Evolutionary conservation across 2,329 filamentous ascomycete species (phyloP).

Genomic region (Teratosphaeria gauchensis): DNA sequence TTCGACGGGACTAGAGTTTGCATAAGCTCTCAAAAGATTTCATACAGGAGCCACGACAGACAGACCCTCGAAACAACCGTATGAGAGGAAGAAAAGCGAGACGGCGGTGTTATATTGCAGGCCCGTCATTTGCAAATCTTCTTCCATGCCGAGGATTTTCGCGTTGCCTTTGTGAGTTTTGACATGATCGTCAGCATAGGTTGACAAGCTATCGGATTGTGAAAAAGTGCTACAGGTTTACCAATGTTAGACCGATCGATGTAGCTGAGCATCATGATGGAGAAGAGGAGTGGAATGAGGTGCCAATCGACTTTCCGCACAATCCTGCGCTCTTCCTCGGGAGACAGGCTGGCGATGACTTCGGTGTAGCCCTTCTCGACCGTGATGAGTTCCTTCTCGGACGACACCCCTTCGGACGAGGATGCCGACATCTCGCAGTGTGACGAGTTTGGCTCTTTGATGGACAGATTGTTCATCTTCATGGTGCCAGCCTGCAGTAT

Average conservation of each 20-base stretch:
- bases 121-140: slow-evolving; percentile 29
- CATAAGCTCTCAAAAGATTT: not conserved
- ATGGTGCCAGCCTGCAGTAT: too few relatives aligned
- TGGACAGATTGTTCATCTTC: too few relatives aligned
- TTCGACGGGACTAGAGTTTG: slow-evolving; percentile 29
- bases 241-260: slow-evolving; percentile 32
- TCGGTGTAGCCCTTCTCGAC: not conserved
- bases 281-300: not conserved
- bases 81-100: slow-evolving; percentile 37
- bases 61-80: slow-evolving; percentile 30
- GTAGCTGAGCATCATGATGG: slow-evolving; percentile 1
- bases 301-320: not conserved
- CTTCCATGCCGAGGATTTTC: slow-evolving; percentile 29
- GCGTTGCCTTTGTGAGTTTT: slow-evolving; percentile 30
- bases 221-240: slow-evolving; percentile 2
- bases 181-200: too few relatives aligned
- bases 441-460: too few relatives aligned
- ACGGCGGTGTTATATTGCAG: slow-evolving; percentile 40
- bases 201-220: too few relatives aligned
- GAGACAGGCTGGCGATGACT: not conserved
- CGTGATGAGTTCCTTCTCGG: not conserved
- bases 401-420: not conserved
- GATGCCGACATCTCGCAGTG: not conserved
- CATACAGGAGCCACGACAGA: not conserved
- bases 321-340: not conserved